phyloP scores from a whole-genome alignment of 2,329 filamentous ascomycete genomes.

The Cadophora sp. region DNA sequence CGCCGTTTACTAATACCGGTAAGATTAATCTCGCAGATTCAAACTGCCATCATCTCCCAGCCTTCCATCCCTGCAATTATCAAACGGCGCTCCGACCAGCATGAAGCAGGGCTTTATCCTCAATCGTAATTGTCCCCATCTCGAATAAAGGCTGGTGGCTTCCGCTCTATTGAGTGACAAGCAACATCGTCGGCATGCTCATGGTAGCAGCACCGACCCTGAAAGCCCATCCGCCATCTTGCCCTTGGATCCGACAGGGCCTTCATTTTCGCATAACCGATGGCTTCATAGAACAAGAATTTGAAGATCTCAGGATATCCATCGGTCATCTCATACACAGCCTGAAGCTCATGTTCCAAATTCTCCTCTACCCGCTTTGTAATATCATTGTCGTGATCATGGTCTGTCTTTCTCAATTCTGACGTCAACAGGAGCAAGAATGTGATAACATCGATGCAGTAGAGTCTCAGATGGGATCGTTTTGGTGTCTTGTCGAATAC shows the following conservation, averaged over 20 bases:
- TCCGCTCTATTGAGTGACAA: neutral
- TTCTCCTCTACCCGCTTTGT: neutral
- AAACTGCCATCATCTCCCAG: no score
- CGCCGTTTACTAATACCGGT: no score
- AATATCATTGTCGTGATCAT: neutral
- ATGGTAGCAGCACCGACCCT: neutral
- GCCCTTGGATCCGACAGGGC: neutral
- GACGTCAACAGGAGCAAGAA: neutral
- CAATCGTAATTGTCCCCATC: neutral
- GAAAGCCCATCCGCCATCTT: neutral
- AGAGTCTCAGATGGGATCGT: neutral
- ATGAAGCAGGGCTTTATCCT: neutral
- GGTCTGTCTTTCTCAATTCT: neutral
- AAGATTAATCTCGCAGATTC: no score
- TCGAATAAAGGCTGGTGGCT: neutral
- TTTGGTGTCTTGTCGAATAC: neutral
- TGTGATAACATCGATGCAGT: constrained; percentile 9
- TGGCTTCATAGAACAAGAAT: constrained; percentile 4
- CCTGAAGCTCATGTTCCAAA: neutral
- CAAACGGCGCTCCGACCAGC: no score
- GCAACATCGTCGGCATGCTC: neutral
- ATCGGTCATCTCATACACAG: neutral
- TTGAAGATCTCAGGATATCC: constrained; percentile 5
- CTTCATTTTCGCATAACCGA: neutral
- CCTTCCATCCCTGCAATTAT: no score